Evolutionary conservation across 768 basidiomycete genomes (phyloP).

Genomic region (Mycena latifolia): DNA sequence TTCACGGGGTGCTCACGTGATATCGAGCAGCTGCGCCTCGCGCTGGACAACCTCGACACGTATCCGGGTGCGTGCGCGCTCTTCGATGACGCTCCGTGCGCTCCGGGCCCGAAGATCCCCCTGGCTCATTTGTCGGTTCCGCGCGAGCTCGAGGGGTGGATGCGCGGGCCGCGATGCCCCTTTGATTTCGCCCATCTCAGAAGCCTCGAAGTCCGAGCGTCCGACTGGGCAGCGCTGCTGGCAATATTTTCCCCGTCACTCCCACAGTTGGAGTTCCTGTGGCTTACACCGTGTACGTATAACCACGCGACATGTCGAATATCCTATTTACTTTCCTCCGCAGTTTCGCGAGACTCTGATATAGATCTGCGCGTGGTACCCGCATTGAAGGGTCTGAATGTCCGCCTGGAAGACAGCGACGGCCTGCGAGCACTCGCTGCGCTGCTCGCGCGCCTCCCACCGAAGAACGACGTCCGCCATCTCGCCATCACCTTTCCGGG

Average conservation of each 20-base stretch:
- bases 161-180: background rate
- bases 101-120: background rate
- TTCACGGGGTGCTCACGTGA: background rate
- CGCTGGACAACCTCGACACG: background rate
- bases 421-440: background rate
- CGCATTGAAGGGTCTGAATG: background rate
- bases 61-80: background rate
- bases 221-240: slow-evolving; percentile 1
- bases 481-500: background rate
- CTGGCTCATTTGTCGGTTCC: slow-evolving; percentile 1
- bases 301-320: background rate
- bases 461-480: background rate
- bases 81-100: too few relatives aligned
- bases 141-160: background rate
- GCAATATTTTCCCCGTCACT: background rate
- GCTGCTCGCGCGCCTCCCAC: background rate
- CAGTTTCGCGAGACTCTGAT: background rate
- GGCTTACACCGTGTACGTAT: slow-evolving; percentile 4
- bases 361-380: background rate
- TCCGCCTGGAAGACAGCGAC: background rate
- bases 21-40: too few relatives aligned
- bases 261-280: slow-evolving; percentile 1
- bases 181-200: slow-evolving; percentile 2
- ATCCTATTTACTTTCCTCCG: too few relatives aligned
- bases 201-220: slow-evolving; percentile 8